A percentile compares a stretch with the other conserved stretches of the same genome.
These are phyloP conservation scores for Cytospora leucostoma DNA, from an alignment of 2,329 filamentous ascomycete species.

Conservation along the genomic window DNA sequence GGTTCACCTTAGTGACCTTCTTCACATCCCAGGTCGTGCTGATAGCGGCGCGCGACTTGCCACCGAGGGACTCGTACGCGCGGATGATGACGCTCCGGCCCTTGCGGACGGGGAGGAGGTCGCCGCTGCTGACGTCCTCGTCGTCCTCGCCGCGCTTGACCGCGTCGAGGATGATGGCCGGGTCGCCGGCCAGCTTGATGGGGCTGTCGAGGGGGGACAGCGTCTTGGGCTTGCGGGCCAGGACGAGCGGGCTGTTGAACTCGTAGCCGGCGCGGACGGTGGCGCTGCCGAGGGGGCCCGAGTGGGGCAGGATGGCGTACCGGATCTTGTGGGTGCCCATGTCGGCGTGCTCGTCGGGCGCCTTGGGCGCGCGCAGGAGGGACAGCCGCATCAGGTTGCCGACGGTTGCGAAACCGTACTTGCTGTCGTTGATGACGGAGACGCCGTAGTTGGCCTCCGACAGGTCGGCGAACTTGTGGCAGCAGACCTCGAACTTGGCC, in stretches of 20 bases:
- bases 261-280: slow-evolving; percentile 85
- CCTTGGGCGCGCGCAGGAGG: slow-evolving; percentile 84
- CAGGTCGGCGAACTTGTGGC: slow-evolving; percentile 90
- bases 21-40: slow-evolving; percentile 69
- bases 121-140: slow-evolving; percentile 66
- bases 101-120: slow-evolving; percentile 64
- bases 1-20: slow-evolving; percentile 79
- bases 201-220: slow-evolving; percentile 42
- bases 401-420: slow-evolving; percentile 91
- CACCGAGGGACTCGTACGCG: slow-evolving; percentile 87
- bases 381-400: slow-evolving; percentile 89
- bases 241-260: slow-evolving; percentile 80
- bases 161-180: slow-evolving; percentile 78
- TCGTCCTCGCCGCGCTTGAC: slow-evolving; percentile 94
- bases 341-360: slow-evolving; percentile 89
- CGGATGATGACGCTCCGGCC: slow-evolving; percentile 81
- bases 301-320: slow-evolving; percentile 88
- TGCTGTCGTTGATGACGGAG: slow-evolving; percentile 90
- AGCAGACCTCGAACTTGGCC: slow-evolving; percentile 96
- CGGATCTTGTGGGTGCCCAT: slow-evolving; percentile 88
- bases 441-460: slow-evolving; percentile 88
- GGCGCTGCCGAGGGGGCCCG: slow-evolving; percentile 66
- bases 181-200: slow-evolving; percentile 66
- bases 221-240: slow-evolving; percentile 46
- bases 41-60: slow-evolving; percentile 72